These are phyloP conservation scores for Fusarium sp. DNA, from an alignment of 2,329 filamentous ascomycete species.

Conservation along the genomic window DNA sequence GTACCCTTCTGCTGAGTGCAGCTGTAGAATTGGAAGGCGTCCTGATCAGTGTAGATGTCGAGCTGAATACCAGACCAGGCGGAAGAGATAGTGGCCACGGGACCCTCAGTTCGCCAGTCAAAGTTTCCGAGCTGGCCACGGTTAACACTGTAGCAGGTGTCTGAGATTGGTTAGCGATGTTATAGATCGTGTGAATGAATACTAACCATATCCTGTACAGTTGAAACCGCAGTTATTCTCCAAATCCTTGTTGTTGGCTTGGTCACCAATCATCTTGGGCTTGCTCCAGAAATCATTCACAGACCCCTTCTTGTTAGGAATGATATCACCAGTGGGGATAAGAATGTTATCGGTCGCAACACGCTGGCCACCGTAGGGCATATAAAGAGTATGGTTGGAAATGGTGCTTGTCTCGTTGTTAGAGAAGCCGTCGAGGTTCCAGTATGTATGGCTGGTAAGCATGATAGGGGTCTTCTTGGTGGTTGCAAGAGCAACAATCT, in stretches of 20 bases:
- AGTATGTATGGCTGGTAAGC: constrained; percentile 79
- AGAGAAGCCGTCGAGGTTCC: constrained; percentile 83
- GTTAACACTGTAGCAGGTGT: constrained; percentile 76
- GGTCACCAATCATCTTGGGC: constrained; percentile 81
- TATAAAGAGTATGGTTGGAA: constrained; percentile 76
- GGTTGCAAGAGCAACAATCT: constrained; percentile 75
- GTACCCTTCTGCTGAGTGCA: constrained; percentile 81
- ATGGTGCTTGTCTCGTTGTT: constrained; percentile 73
- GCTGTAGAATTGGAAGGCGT: constrained; percentile 87
- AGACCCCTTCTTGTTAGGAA: constrained; percentile 72
- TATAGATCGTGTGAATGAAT: accelerated
- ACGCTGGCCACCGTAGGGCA: constrained; percentile 78
- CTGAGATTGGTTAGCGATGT: constrained; percentile 45
- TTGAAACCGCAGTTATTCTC: constrained; percentile 79
- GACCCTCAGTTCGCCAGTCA: constrained; percentile 70
- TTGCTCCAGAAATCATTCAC: constrained; percentile 85
- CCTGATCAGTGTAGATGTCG: constrained; percentile 84
- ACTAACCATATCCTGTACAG: constrained; percentile 85
- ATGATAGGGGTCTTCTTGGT: constrained; percentile 85
- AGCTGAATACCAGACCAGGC: constrained; percentile 84
- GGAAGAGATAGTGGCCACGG: constrained; percentile 74
- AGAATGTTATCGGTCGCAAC: constrained; percentile 76
- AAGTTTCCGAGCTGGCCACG: constrained; percentile 65
- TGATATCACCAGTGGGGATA: constrained; percentile 79
- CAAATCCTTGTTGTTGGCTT: constrained; percentile 70